Conservation (phyloP, 345 rosid species). For the Citrus medica region DNA sequence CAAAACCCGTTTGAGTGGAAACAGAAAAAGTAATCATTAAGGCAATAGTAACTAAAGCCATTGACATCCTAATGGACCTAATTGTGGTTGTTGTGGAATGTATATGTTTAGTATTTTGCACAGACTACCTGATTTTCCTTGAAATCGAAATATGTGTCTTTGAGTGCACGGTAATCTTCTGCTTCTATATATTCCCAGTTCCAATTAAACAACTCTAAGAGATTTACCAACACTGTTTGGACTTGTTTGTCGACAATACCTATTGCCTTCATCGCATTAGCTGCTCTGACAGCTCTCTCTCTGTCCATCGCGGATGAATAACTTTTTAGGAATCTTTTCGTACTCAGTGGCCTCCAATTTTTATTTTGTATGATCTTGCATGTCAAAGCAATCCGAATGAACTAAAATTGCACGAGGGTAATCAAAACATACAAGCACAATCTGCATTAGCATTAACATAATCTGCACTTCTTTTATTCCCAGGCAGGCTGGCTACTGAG, state of each 20-base stretch:
- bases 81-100: background rate
- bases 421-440: background rate
- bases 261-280: conserved; percentile 38
- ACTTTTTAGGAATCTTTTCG: background rate
- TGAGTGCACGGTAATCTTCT: conserved; percentile 49
- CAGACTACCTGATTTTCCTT: conserved; percentile 35
- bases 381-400: background rate
- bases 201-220: conserved; percentile 30
- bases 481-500: background rate
- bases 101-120: too few species aligned
- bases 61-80: background rate
- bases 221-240: conserved; percentile 39
- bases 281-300: conserved; percentile 40
- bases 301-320: conserved; percentile 17
- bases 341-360: background rate
- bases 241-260: conserved; percentile 44
- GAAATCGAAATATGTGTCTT: conserved; percentile 53
- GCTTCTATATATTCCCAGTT: conserved; percentile 64
- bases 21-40: background rate
- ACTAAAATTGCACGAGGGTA: too few species aligned
- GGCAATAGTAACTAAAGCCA: background rate
- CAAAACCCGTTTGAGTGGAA: background rate
- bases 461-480: background rate
- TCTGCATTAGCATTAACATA: background rate
- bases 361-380: background rate